Percentiles rank a stretch among this genome's conserved stretches.
These are phyloP conservation scores for Acanthochlamys bracteata DNA, from an alignment of 106 monocot genomes.

Conservation along the genomic window DNA sequence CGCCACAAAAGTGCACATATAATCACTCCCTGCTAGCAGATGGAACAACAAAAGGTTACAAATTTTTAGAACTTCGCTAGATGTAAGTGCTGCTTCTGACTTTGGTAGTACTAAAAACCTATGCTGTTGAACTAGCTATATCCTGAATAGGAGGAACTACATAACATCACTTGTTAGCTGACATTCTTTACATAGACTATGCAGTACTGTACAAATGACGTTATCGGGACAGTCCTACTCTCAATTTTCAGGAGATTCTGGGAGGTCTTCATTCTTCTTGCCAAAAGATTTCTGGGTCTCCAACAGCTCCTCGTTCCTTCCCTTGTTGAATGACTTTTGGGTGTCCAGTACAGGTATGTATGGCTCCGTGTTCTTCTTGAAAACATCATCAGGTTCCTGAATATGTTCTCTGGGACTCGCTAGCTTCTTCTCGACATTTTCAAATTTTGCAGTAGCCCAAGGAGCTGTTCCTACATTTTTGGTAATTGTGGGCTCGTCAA, in stretches of 20 bases:
- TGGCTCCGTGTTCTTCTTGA: constrained; percentile 48
- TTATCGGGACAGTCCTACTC: background rate
- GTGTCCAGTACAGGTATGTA: constrained; percentile 58
- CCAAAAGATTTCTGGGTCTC: background rate
- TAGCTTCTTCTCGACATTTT: constrained; percentile 61
- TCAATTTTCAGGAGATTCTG: background rate
- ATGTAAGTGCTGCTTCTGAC: too few relatives aligned
- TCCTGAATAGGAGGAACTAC: too few relatives aligned
- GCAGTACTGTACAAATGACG: too few relatives aligned
- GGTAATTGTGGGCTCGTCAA: constrained; percentile 41
- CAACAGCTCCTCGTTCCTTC: constrained; percentile 32
- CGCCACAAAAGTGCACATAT: too few relatives aligned
- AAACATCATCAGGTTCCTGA: constrained; percentile 27
- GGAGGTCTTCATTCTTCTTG: background rate
- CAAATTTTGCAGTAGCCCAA: constrained; percentile 78
- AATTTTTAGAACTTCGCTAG: too few relatives aligned
- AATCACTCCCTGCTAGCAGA: too few relatives aligned
- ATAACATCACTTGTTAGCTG: too few relatives aligned
- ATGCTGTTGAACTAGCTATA: too few relatives aligned
- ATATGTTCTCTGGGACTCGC: constrained; percentile 60
- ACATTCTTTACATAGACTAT: too few relatives aligned
- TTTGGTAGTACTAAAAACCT: too few relatives aligned
- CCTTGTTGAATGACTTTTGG: constrained; percentile 49
- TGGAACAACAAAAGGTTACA: too few relatives aligned
- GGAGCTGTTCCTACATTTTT: constrained; percentile 78